Percentiles rank a stretch among this genome's conserved stretches.
Conservation (phyloP, 129 eudicot genomes). For the Pulicaria dysenterica region DNA sequence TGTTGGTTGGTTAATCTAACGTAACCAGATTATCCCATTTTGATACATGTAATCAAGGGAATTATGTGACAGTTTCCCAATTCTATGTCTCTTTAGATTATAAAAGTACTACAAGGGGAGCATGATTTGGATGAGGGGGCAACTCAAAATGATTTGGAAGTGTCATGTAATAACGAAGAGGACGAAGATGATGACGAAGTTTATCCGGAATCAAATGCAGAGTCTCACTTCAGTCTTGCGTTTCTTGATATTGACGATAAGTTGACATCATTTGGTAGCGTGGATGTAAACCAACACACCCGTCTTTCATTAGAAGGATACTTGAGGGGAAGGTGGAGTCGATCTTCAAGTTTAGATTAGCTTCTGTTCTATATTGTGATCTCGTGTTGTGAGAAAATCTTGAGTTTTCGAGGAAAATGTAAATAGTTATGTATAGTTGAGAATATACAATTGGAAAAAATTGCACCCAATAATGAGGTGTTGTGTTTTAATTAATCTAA, state of each 20-base stretch:
- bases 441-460: constrained; percentile 11
- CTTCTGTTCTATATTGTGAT: not conserved
- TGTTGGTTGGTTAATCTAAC: too few relatives aligned
- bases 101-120: constrained; percentile 60
- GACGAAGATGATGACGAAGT: constrained; percentile 73
- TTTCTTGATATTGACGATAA: constrained; percentile 64
- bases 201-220: constrained; percentile 76
- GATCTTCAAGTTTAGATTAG: constrained; percentile 73
- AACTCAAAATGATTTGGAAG: constrained; percentile 41
- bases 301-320: constrained; percentile 64
- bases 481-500: constrained; percentile 7
- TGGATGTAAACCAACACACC: constrained; percentile 45
- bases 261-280: constrained; percentile 59
- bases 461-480: constrained; percentile 57
- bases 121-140: constrained; percentile 38
- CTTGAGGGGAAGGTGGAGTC: constrained; percentile 71
- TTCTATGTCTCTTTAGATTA: constrained; percentile 29
- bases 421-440: constrained; percentile 42
- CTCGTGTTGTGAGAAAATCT: not conserved
- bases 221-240: constrained; percentile 74
- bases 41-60: not conserved
- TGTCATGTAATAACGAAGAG: constrained; percentile 9
- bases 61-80: not conserved
- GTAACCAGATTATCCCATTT: not conserved
- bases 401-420: constrained; percentile 17